Evolutionary conservation across 306 rosid species (phyloP).

Genomic region (Cajanus cajan): DNA sequence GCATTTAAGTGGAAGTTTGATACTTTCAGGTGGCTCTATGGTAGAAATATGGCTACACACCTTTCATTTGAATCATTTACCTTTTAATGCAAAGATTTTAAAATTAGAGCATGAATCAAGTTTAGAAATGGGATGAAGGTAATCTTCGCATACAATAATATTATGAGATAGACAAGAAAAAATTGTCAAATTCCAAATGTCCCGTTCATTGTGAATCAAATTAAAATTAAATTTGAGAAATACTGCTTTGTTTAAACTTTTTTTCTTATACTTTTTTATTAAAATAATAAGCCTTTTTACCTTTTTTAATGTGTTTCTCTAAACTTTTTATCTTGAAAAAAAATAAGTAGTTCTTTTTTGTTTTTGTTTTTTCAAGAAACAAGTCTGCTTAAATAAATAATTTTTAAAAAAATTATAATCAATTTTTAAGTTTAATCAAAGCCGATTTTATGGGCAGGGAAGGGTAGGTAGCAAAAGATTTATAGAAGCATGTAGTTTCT

Average conservation of each 20-base stretch:
- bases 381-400: too few species aligned
- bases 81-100: neutral
- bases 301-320: too few species aligned
- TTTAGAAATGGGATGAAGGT: neutral
- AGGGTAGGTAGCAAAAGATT: neutral
- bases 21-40: neutral
- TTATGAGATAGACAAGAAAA: neutral
- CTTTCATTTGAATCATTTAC: neutral
- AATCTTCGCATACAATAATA: neutral
- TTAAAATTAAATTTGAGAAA: too few species aligned
- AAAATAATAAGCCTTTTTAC: too few species aligned
- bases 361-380: too few species aligned
- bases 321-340: too few species aligned
- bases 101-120: neutral
- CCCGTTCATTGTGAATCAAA: neutral
- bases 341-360: too few species aligned
- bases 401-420: too few species aligned
- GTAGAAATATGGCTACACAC: neutral
- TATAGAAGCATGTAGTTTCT: neutral
- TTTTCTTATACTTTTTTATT: too few species aligned
- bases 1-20: neutral
- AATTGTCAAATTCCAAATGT: neutral
- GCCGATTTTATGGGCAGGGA: too few species aligned
- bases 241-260: too few species aligned
- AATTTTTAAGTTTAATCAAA: too few species aligned